Evolutionary conservation across 495 filamentous ascomycete species (phyloP).

Genomic region (Glonium stellatum): DNA sequence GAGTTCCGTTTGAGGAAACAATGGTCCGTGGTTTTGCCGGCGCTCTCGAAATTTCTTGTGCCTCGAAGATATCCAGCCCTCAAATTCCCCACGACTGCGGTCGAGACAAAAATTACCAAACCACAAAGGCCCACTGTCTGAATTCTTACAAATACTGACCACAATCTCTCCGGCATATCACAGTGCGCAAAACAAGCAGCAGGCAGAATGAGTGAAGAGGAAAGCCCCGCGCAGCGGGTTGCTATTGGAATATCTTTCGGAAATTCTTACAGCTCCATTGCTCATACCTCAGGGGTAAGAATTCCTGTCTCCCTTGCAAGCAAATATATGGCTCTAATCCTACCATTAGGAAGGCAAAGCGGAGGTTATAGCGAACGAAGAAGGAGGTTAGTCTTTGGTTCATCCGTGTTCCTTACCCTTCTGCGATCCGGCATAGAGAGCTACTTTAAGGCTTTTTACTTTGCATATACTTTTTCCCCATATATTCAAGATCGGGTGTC

Average conservation of each 20-base stretch:
- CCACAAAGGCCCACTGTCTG: background rate
- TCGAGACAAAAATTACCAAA: no score
- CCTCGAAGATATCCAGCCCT: background rate
- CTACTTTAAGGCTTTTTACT: no score
- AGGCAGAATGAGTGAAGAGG: slow-evolving; percentile 49
- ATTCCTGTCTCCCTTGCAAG: background rate
- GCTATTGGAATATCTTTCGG: slow-evolving; percentile 97
- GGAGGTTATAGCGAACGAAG: slow-evolving; percentile 97
- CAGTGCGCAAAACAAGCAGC: background rate
- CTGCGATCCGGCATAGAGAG: no score
- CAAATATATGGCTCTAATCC: background rate
- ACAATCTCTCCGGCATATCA: background rate
- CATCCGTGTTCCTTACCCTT: no score
- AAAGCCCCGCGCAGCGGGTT: slow-evolving; percentile 48
- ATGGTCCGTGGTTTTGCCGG: background rate
- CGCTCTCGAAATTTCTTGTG: background rate
- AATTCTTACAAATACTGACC: background rate
- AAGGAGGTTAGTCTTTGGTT: slow-evolving; percentile 63
- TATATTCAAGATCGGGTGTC: background rate
- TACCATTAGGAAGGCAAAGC: slow-evolving; percentile 77
- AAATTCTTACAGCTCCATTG: slow-evolving; percentile 96
- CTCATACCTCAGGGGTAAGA: slow-evolving; percentile 63
- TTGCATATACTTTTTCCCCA: background rate
- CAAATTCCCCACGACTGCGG: background rate
- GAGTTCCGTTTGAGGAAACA: slow-evolving; percentile 1